Evolutionary conservation across 352 stramenopile species (phyloP).

Genomic region (Paralagenidium karlingii): DNA sequence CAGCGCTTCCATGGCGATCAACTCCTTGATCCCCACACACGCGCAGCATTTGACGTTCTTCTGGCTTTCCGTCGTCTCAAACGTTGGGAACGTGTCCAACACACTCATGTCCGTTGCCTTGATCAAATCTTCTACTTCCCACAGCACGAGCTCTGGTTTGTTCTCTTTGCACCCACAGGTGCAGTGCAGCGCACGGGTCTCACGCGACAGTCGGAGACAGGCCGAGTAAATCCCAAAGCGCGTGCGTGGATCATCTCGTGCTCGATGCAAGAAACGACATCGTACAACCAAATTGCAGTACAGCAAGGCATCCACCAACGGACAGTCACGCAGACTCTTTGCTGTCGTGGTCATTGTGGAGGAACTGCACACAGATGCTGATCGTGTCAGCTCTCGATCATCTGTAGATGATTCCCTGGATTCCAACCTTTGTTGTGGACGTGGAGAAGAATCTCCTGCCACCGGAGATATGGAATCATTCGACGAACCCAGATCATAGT

Average conservation of each 20-base stretch:
- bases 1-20: constrained; percentile 60
- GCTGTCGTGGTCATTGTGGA: too few species aligned
- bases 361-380: too few species aligned
- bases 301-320: constrained; percentile 61
- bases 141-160: constrained; percentile 40
- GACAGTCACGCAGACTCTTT: constrained; percentile 44
- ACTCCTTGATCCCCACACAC: constrained; percentile 59
- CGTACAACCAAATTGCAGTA: constrained; percentile 74
- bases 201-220: constrained; percentile 55
- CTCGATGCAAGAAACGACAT: constrained; percentile 67
- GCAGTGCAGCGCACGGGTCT: constrained; percentile 56
- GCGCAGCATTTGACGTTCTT: constrained; percentile 22
- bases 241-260: constrained; percentile 51
- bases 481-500: too few species aligned
- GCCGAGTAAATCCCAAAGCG: constrained; percentile 55
- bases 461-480: too few species aligned
- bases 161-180: constrained; percentile 61
- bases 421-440: too few species aligned
- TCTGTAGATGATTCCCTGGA: too few species aligned
- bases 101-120: constrained; percentile 48
- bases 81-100: constrained; percentile 46
- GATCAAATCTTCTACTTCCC: constrained; percentile 68
- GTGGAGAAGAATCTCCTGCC: too few species aligned
- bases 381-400: too few species aligned
- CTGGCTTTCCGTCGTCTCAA: constrained; percentile 23